Conservation (phyloP, 306 rosid species). For the Sicyos edulis region DNA sequence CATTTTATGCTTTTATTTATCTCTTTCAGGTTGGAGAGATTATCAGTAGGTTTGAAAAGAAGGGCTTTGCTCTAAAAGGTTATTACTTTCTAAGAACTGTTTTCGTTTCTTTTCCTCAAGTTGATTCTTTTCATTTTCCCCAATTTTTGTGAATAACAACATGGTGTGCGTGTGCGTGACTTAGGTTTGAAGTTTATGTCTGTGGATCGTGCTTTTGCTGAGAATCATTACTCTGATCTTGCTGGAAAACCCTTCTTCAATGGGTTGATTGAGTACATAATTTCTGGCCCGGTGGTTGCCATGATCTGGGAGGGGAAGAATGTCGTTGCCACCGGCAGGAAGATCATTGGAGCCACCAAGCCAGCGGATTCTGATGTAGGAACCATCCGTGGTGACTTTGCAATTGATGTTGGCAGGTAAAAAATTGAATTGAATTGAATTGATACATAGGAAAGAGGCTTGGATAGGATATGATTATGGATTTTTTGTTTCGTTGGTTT, state of each 20-base stretch:
- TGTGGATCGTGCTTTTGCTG: constrained; percentile 82
- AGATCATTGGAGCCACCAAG: constrained; percentile 92
- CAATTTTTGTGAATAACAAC: too few relatives aligned
- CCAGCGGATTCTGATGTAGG: constrained; percentile 88
- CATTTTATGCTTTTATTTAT: not conserved
- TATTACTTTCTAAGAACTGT: not conserved
- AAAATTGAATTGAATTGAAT: too few relatives aligned
- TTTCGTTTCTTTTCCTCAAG: not conserved
- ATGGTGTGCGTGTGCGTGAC: constrained; percentile 22
- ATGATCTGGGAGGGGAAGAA: constrained; percentile 96
- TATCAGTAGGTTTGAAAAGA: constrained; percentile 90
- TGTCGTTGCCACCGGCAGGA: constrained; percentile 65
- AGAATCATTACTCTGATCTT: constrained; percentile 78
- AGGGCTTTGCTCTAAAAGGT: constrained; percentile 86
- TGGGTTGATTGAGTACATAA: constrained; percentile 77
- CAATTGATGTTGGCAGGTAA: constrained; percentile 89
- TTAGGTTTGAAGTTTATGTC: constrained; percentile 72
- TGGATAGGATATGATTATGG: too few relatives aligned
- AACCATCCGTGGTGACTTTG: constrained; percentile 89
- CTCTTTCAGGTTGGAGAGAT: constrained; percentile 70
- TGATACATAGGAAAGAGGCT: not conserved
- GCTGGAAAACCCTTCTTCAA: constrained; percentile 86
- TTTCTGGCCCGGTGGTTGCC: constrained; percentile 95
- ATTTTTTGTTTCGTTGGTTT: too few relatives aligned
- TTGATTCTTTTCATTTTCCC: too few relatives aligned